Conservation (phyloP, 805 yeast genomes). For the Saturnispora ahearnii region DNA sequence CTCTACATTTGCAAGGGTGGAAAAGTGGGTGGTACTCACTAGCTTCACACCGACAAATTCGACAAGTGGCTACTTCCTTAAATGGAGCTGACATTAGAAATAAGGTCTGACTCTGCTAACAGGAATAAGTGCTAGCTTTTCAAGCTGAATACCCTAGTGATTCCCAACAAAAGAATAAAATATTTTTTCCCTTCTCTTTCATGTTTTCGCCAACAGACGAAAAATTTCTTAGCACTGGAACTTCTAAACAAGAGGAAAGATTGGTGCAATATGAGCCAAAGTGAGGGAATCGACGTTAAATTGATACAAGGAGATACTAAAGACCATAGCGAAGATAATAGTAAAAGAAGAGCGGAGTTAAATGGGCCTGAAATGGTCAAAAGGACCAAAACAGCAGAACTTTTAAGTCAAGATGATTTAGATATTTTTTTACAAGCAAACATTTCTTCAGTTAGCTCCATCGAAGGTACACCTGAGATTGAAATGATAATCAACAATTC, state of each 20-base stretch:
- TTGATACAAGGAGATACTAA: background rate
- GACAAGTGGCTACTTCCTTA: slow-evolving; percentile 51
- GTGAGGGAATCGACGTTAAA: background rate
- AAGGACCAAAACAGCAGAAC: background rate
- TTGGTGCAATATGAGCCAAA: background rate
- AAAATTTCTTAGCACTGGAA: too few relatives aligned
- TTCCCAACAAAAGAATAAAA: background rate
- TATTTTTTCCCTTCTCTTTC: background rate
- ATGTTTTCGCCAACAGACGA: too few relatives aligned
- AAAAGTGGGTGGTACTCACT: slow-evolving; percentile 67
- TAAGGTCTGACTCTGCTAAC: background rate
- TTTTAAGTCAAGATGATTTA: background rate
- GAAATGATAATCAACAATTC: slow-evolving; percentile 4
- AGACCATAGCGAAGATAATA: background rate
- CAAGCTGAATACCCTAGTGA: background rate
- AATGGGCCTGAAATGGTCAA: background rate
- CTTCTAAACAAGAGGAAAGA: background rate
- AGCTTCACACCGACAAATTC: slow-evolving; percentile 93
- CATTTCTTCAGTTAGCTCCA: background rate
- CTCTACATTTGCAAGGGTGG: slow-evolving; percentile 91
- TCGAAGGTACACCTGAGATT: slow-evolving; percentile 10
- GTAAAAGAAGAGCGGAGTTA: background rate
- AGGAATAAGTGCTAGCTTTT: background rate
- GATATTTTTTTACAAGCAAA: background rate
- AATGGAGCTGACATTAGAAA: background rate